A percentile compares a stretch with the other conserved stretches of the same genome.
phyloP scores from a whole-genome alignment of 129 eudicot genomes.

The Flaveria sonorensis region DNA sequence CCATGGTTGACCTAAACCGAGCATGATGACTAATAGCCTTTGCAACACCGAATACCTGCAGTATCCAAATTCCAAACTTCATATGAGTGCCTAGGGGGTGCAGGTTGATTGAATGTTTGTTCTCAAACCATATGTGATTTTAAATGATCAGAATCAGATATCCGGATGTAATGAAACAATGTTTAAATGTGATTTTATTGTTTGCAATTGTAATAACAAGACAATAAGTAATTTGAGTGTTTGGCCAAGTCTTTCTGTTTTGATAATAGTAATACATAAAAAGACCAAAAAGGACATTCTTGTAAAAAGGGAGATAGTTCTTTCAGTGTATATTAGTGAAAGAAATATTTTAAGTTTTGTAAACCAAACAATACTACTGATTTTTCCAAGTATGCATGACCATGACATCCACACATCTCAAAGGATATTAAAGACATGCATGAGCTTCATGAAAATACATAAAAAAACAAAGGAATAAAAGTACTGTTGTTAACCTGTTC shows the following conservation, averaged over 20 bases:
- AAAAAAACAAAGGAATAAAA: background rate
- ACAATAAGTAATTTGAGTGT: background rate
- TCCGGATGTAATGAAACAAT: background rate
- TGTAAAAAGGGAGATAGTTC: background rate
- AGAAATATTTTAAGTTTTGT: too few relatives aligned
- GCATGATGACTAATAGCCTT: constrained; percentile 96
- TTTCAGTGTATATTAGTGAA: background rate
- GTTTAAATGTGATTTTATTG: background rate
- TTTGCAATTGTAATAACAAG: background rate
- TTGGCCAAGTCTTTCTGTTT: too few relatives aligned
- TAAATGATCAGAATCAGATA: too few relatives aligned
- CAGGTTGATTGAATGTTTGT: background rate
- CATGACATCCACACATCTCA: background rate
- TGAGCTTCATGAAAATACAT: background rate
- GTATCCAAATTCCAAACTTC: constrained; percentile 26
- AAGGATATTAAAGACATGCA: background rate
- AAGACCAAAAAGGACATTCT: background rate
- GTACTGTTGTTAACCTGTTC: constrained; percentile 66
- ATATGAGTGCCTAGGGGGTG: background rate
- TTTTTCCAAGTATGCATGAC: background rate
- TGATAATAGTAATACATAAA: background rate
- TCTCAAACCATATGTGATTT: too few relatives aligned
- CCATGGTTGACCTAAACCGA: constrained; percentile 91
- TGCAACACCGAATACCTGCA: constrained; percentile 84
- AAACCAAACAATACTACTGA: background rate